A percentile compares a stretch with the other conserved stretches of the same genome.
Conservation (phyloP, 2,329 filamentous ascomycete genomes). For the Plectosphaerella sp. region DNA sequence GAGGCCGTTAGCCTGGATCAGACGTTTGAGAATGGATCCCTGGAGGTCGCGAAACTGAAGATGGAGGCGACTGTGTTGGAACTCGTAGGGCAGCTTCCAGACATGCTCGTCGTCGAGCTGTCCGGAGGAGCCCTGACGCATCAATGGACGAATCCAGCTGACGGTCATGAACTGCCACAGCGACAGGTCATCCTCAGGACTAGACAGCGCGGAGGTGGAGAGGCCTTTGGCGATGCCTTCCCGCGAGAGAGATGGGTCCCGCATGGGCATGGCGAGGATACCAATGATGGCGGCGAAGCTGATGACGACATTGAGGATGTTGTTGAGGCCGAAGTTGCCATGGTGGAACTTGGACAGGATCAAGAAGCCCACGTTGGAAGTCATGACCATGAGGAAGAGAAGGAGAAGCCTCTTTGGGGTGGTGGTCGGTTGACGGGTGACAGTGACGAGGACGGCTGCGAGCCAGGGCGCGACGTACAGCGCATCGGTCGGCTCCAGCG, state of each 20-base stretch:
- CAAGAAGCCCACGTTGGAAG: slow-evolving; percentile 21
- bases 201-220: slow-evolving; percentile 58
- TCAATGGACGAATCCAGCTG: slow-evolving; percentile 75
- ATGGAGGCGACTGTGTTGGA: slow-evolving; percentile 74
- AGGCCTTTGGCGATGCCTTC: slow-evolving; percentile 55
- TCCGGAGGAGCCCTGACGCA: slow-evolving; percentile 56
- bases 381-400: slow-evolving; percentile 30
- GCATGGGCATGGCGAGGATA: slow-evolving; percentile 63
- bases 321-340: slow-evolving; percentile 8
- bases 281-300: slow-evolving; percentile 18
- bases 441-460: slow-evolving; percentile 27
- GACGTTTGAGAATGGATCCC: slow-evolving; percentile 66
- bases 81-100: slow-evolving; percentile 75
- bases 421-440: slow-evolving; percentile 31
- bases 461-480: slow-evolving; percentile 36
- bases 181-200: slow-evolving; percentile 72
- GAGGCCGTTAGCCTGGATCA: slow-evolving; percentile 72
- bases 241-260: slow-evolving; percentile 50
- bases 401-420: slow-evolving; percentile 34
- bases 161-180: slow-evolving; percentile 83
- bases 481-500: slow-evolving; percentile 18
- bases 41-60: slow-evolving; percentile 66
- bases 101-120: slow-evolving; percentile 76
- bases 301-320: slow-evolving; percentile 16
- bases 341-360: slow-evolving; percentile 16